A percentile compares a stretch with the other conserved stretches of the same genome.
Evolutionary conservation across 768 basidiomycete genomes (phyloP).

Genomic region (Suillus plorans): DNA sequence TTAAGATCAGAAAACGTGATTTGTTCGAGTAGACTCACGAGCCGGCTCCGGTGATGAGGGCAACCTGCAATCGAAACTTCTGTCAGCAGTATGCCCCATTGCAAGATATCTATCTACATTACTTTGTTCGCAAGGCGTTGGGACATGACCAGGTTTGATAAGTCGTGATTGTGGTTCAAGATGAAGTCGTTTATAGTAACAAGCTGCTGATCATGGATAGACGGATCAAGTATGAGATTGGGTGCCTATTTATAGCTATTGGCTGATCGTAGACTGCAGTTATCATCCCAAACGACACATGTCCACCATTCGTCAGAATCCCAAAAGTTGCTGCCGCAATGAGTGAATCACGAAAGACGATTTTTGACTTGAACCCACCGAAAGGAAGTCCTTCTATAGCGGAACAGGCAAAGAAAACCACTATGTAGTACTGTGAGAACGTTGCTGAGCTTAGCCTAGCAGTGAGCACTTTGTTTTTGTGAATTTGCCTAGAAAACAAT

Average conservation of each 20-base stretch:
- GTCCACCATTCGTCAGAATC: neutral
- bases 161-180: conserved; percentile 7
- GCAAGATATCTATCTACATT: conserved; percentile 8
- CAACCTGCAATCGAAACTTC: conserved; percentile 43
- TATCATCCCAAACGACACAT: neutral
- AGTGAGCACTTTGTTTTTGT: no score
- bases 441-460: no score
- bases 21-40: conserved; percentile 53
- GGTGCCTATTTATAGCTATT: neutral
- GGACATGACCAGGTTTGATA: conserved; percentile 41
- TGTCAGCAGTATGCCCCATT: conserved; percentile 13
- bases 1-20: conserved; percentile 17
- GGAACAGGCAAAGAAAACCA: neutral
- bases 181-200: neutral
- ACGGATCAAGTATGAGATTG: neutral
- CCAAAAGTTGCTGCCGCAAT: neutral
- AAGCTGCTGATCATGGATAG: neutral
- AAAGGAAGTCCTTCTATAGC: neutral
- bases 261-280: no score
- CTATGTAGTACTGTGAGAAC: no score
- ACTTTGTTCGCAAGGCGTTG: conserved; percentile 72
- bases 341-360: neutral
- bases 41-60: conserved; percentile 85
- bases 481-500: neutral
- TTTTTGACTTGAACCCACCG: neutral